Evolutionary conservation across 2,329 filamentous ascomycete species (phyloP), one percentile per base, ranked within the genome.

Genomic region (Pseudofabraea citricarpa): DNA sequence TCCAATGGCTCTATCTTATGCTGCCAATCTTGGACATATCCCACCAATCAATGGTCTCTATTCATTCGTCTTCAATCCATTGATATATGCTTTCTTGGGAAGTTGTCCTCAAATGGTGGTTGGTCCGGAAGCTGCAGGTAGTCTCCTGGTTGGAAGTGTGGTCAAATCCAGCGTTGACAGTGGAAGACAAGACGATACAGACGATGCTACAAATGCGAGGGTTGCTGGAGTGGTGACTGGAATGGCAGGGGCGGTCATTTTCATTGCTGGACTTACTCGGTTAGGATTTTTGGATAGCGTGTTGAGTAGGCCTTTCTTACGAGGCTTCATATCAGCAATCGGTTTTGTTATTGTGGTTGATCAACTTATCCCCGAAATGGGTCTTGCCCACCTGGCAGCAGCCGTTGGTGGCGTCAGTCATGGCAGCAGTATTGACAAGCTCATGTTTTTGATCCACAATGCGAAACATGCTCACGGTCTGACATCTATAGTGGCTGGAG

Each of bases 291-390:
- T 98, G 48, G 93, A 98, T 61, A 95, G 89, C 57, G 90, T 98
- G 9, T 74, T 98, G 26, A 96, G 90, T 54, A 78, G 89, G 24
- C 93, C 93, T 1, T 97, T 98, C 56, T 68, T 97, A 44, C 77
- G 93, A 47, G 93, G 93, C 1, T 98, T 98, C 68, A 96, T 98
- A 66, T 95, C 88, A 45, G 93, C 93, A 40, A 94, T 98, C 61
- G 93, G 93, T 38, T 87, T 96, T 44, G 90, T 97, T 52, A 97
- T 98, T 60, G 81, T 94, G 29, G 88, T 97, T 26, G 93, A 97
- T 63, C 93, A 98, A 66, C 70, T 95, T 35, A 87, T 96, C 41
- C 90, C 91, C 0, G 90, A 97, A 64, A 75, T 95, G 56, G 93
- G 93, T 1, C 73, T 98, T 18, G 75, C 73, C 27, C 68, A 74